These are phyloP conservation scores for Boletus eberwhitei DNA, from an alignment of 768 basidiomycete species.

Conservation along the genomic window DNA sequence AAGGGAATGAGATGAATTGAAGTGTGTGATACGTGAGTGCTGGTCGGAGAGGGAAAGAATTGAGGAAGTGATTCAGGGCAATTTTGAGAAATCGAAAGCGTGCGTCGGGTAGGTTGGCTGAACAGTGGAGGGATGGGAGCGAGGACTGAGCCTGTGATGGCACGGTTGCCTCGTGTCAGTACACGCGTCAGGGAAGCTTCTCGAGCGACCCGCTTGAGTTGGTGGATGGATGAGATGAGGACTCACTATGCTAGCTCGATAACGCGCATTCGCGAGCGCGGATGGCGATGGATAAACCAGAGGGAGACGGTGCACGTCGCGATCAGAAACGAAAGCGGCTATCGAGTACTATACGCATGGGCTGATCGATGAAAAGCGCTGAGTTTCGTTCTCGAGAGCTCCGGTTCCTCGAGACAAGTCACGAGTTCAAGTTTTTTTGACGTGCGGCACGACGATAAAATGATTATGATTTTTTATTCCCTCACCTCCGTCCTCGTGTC, in stretches of 20 bases:
- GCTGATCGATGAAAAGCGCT: background rate
- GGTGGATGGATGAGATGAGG: background rate
- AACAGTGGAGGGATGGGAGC: slow-evolving; percentile 18
- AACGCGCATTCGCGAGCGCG: slow-evolving; percentile 15
- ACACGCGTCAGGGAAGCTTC: slow-evolving; percentile 42
- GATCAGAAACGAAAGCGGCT: background rate
- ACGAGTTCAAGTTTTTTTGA: slow-evolving; percentile 1
- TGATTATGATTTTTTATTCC: background rate
- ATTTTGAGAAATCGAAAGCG: slow-evolving; percentile 8
- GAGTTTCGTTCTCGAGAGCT: background rate
- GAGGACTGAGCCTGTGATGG: slow-evolving; percentile 35
- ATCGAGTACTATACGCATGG: slow-evolving; percentile 6
- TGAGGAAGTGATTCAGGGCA: slow-evolving; percentile 8
- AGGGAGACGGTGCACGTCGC: background rate
- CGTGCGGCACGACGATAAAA: background rate
- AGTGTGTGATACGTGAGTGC: background rate
- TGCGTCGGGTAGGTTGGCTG: slow-evolving; percentile 15
- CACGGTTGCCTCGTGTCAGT: slow-evolving; percentile 53
- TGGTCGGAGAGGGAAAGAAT: background rate
- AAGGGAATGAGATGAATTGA: background rate
- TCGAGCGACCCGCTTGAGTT: background rate
- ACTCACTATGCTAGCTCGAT: slow-evolving; percentile 15
- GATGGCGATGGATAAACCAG: slow-evolving; percentile 8
- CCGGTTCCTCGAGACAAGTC: slow-evolving; percentile 13
- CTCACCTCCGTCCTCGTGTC: background rate